Conservation (phyloP, 306 rosid species). For the Mucuna pruriens region DNA sequence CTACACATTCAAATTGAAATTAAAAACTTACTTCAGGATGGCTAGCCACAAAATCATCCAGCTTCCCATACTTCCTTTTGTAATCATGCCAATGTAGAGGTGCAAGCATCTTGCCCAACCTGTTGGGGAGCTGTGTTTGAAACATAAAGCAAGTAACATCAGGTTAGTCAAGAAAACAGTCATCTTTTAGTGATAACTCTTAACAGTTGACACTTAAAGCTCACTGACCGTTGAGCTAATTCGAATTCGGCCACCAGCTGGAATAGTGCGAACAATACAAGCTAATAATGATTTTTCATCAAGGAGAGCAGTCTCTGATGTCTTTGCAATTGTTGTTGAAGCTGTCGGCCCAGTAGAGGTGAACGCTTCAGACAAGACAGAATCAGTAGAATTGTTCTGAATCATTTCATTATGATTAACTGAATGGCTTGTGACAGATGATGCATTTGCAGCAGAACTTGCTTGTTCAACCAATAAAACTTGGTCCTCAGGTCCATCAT, state of each 20-base stretch:
- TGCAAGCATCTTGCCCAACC: conserved; percentile 98
- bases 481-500: conserved; percentile 57
- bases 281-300: conserved; percentile 90
- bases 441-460: conserved; percentile 54
- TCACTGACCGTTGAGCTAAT: conserved; percentile 85
- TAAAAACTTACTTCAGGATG: conserved; percentile 86
- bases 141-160: conserved; percentile 20
- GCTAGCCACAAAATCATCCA: conserved; percentile 83
- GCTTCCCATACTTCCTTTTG: conserved; percentile 86
- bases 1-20: conserved; percentile 3
- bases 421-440: conserved; percentile 53
- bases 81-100: conserved; percentile 98
- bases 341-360: conserved; percentile 57
- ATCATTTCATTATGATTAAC: conserved; percentile 55
- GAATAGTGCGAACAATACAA: conserved; percentile 95
- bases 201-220: conserved; percentile 24
- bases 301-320: conserved; percentile 62
- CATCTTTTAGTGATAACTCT: conserved; percentile 15
- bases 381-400: conserved; percentile 48
- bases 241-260: conserved; percentile 88
- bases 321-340: conserved; percentile 46
- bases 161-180: not conserved
- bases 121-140: conserved; percentile 80
- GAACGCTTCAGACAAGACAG: conserved; percentile 58
- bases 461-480: conserved; percentile 55